A percentile compares a stretch with the other conserved stretches of the same genome.
These are phyloP conservation scores for Lojkania enalia DNA, from an alignment of 2,329 filamentous ascomycete genomes.

Conservation along the genomic window DNA sequence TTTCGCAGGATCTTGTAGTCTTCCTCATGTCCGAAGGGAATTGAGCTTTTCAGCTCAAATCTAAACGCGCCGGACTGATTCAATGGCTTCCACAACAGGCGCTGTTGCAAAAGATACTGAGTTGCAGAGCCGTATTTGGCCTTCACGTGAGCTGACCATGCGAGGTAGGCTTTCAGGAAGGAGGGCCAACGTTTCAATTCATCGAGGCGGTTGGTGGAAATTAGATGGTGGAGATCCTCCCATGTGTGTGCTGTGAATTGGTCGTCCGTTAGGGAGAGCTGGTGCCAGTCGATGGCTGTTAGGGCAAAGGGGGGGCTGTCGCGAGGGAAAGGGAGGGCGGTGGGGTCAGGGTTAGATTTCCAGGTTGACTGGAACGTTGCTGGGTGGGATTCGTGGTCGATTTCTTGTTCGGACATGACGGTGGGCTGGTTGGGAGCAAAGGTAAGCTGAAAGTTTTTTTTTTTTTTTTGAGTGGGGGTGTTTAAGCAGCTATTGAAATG, in stretches of 20 bases:
- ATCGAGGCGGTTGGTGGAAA: slow-evolving; percentile 56
- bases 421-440: too few relatives aligned
- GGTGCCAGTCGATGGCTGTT: slow-evolving; percentile 39
- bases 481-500: too few relatives aligned
- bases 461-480: too few relatives aligned
- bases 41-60: slow-evolving; percentile 51
- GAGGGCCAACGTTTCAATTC: slow-evolving; percentile 62
- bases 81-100: slow-evolving; percentile 55
- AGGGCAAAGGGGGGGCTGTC: slow-evolving; percentile 41
- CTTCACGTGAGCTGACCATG: slow-evolving; percentile 60
- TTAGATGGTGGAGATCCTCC: slow-evolving; percentile 35
- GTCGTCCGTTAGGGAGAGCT: slow-evolving; percentile 36
- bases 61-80: slow-evolving; percentile 19
- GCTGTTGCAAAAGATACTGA: slow-evolving; percentile 59
- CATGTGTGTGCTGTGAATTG: slow-evolving; percentile 42
- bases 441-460: too few relatives aligned
- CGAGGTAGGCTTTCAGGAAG: slow-evolving; percentile 62
- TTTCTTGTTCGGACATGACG: too few relatives aligned
- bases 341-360: slow-evolving; percentile 36
- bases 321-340: slow-evolving; percentile 39
- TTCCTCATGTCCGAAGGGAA: slow-evolving; percentile 57
- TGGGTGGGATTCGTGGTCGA: slow-evolving; percentile 18
- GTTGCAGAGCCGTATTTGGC: slow-evolving; percentile 59
- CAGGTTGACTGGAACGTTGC: slow-evolving; percentile 34
- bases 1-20: slow-evolving; percentile 63